These are phyloP conservation scores for Cenococcum geophilum DNA, from an alignment of 495 filamentous ascomycete genomes.

Conservation along the genomic window DNA sequence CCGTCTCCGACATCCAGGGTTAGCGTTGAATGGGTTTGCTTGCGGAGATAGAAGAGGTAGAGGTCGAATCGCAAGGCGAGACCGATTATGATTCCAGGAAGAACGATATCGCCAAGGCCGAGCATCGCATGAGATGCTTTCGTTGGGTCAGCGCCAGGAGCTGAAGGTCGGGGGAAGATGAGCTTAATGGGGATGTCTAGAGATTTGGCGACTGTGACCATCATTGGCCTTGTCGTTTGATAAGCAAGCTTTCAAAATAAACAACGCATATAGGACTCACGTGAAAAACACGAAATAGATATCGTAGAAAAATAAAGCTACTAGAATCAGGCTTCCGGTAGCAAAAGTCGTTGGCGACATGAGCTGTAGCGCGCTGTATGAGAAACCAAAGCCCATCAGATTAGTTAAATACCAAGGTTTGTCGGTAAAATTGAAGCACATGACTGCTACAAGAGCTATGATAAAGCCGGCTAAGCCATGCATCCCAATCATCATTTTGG, in stretches of 20 bases:
- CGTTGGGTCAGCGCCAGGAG: conserved; percentile 38
- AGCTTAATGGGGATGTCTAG: conserved; percentile 93
- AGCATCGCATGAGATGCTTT: conserved; percentile 64
- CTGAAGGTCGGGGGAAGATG: conserved; percentile 65
- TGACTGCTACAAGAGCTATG: conserved; percentile 52
- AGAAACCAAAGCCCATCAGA: conserved; percentile 77
- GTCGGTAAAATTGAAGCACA: conserved; percentile 62
- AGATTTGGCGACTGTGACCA: conserved; percentile 89
- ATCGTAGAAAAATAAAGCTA: conserved; percentile 84
- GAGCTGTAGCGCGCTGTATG: conserved; percentile 71
- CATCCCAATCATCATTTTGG: conserved; percentile 46
- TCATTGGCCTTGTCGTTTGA: conserved; percentile 53
- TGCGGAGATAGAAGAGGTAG: conserved; percentile 68
- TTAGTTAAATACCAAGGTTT: conserved; percentile 83
- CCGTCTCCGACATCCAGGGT: conserved; percentile 1
- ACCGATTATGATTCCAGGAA: conserved; percentile 90
- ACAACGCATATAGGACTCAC: conserved; percentile 37
- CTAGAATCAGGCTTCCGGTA: conserved; percentile 72
- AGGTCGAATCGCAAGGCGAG: conserved; percentile 87
- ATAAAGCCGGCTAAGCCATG: conserved; percentile 55
- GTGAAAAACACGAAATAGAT: conserved; percentile 98
- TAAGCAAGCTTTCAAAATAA: not conserved
- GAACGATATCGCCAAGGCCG: conserved; percentile 85
- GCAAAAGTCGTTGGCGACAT: conserved; percentile 87
- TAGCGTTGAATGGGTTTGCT: conserved; percentile 39